Evolutionary conservation across 306 rosid genomes (phyloP), one percentile per base, ranked within the genome.

Genomic region (Lathyrus oleraceus): DNA sequence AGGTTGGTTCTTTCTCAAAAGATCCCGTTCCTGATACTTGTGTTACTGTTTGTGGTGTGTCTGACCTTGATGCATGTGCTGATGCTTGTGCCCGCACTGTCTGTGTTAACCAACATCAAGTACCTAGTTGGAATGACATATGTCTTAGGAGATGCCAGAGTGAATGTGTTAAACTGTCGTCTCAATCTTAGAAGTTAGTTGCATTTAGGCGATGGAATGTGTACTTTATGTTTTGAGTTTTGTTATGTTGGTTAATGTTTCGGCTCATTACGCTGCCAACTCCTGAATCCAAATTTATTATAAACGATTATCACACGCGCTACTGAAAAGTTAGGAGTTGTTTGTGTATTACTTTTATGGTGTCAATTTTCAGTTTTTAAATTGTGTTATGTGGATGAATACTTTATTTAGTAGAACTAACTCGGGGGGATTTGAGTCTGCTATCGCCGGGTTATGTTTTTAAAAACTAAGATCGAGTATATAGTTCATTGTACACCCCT

Each of bases 61-160:
- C 98, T 11, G 94, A 90, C 79, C 87, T 90, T 5, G 98, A 93
- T 73, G 96, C 98, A 0, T 93, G 96, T 49, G 93, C 96, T 3
- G 98, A 93, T 80, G 98, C 98, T 0, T 93, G 98, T 51, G 90
- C 90, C 2, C 98, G 97, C 69, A 88, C 96, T 12, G 98, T 93
- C 16, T 93, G 97, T 28, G 96, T 90, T 43, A 90, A 88, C 84
- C 98, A 90, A 57, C 98, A 90, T 74, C 98, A 88, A 80, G 97
- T 90, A 0, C 98, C 97, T 5, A 90, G 87, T 47, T 93, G 97
- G 98, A 90, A 90, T 49, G 98, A 90, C 61, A 72, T 83, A 66
- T 93, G 98, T 81, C 96, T 90, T 48, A 72, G 86, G 78, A 88
- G 94, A 76, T 93, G 98, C 82, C 98, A 90, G 94, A 87, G 92